Evolutionary conservation across 2,329 filamentous ascomycete genomes (phyloP).

Genomic region (Corniculantispora saksenae): DNA sequence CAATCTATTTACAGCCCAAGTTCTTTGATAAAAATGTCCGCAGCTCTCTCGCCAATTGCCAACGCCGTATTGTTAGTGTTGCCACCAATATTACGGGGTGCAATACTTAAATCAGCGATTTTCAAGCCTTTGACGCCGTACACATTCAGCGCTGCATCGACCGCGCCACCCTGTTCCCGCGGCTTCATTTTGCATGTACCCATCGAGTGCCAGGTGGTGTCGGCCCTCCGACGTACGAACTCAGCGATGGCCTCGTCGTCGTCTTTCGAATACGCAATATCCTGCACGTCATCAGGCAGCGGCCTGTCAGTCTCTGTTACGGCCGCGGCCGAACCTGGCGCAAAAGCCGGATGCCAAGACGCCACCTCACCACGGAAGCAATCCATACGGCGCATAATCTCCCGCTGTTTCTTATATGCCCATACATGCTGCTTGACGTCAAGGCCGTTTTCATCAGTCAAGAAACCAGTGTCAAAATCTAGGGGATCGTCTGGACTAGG

Average conservation of each 20-base stretch:
- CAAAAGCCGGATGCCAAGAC: conserved; percentile 45
- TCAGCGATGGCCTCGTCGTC: conserved; percentile 51
- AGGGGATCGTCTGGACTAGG: too few species aligned
- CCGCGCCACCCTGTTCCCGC: conserved; percentile 38
- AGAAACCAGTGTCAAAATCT: too few species aligned
- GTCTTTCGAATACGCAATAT: conserved; percentile 50
- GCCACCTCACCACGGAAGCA: conserved; percentile 50
- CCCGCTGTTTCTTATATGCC: conserved; percentile 64
- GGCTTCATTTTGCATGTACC: conserved; percentile 45
- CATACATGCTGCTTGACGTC: conserved; percentile 26
- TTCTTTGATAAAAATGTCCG: conserved; percentile 34
- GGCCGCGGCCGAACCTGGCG: conserved; percentile 40
- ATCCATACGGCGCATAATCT: conserved; percentile 57
- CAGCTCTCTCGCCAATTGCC: conserved; percentile 45
- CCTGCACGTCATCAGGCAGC: conserved; percentile 26
- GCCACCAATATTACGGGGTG: conserved; percentile 41
- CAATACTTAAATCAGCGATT: conserved; percentile 34
- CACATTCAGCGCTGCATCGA: conserved; percentile 40
- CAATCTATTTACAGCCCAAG: conserved; percentile 21
- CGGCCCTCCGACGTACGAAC: conserved; percentile 38
- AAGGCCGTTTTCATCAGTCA: too few species aligned
- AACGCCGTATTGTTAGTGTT: conserved; percentile 49
- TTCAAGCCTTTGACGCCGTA: conserved; percentile 41
- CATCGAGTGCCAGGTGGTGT: conserved; percentile 45
- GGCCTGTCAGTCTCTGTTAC: conserved; percentile 26